Conservation (phyloP, 106 monocot genomes). For the Acanthochlamys bracteata region DNA sequence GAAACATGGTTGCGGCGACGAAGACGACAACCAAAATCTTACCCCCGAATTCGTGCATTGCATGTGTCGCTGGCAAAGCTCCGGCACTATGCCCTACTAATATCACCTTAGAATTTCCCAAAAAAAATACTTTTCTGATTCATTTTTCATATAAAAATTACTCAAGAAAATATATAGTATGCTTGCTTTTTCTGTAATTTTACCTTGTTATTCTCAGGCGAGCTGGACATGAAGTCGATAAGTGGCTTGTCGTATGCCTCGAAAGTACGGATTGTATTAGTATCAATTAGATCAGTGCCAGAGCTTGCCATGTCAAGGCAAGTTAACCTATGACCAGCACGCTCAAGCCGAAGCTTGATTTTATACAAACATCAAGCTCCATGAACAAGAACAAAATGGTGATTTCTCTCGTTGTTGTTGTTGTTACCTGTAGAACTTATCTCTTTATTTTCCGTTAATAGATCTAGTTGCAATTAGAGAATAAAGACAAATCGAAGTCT, state of each 20-base stretch:
- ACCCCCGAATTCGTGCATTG: constrained; percentile 15
- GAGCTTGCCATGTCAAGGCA: not conserved
- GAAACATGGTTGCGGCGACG: constrained; percentile 40
- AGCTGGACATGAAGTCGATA: not conserved
- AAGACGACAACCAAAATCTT: constrained; percentile 32
- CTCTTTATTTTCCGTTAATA: too few relatives aligned
- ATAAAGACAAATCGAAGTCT: too few relatives aligned
- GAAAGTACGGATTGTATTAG: not conserved
- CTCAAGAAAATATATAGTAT: not conserved
- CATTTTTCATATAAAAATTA: too few relatives aligned
- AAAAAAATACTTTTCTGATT: not conserved
- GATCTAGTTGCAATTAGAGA: too few relatives aligned
- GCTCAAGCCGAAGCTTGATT: not conserved
- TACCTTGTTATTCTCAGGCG: not conserved
- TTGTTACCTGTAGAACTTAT: too few relatives aligned
- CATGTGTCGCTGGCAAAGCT: constrained; percentile 16
- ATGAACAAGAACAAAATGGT: not conserved
- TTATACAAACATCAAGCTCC: constrained; percentile 3
- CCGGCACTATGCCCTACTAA: not conserved
- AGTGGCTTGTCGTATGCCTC: not conserved
- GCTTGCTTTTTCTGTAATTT: not conserved
- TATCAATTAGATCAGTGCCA: not conserved
- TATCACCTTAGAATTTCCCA: not conserved
- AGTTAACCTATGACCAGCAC: not conserved
- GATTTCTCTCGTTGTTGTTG: too few relatives aligned